A percentile compares a stretch with the other conserved stretches of the same genome.
Conservation (phyloP, 768 basidiomycete genomes). For the Mycena rosella region DNA sequence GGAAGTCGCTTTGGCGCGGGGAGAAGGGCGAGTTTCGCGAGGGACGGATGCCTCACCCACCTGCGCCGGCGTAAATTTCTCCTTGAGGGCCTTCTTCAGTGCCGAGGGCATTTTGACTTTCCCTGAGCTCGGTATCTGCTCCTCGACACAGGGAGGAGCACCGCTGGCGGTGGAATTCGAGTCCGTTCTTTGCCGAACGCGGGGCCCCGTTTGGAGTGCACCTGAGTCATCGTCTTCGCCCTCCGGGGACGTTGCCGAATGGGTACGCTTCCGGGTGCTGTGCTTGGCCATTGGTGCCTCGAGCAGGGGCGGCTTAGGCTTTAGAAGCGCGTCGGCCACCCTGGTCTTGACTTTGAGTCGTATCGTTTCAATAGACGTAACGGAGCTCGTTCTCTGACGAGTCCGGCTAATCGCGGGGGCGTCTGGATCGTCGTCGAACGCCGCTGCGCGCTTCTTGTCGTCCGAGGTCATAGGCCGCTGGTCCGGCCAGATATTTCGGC, state of each 20-base stretch:
- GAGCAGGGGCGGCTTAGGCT: slow-evolving; percentile 23
- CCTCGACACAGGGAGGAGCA: background rate
- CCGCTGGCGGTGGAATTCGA: background rate
- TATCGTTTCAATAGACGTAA: slow-evolving; percentile 36
- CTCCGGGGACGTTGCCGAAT: slow-evolving; percentile 27
- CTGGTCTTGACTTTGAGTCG: slow-evolving; percentile 18
- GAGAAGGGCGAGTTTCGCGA: slow-evolving; percentile 12
- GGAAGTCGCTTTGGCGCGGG: slow-evolving; percentile 2
- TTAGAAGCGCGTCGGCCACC: slow-evolving; percentile 28
- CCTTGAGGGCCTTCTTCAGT: slow-evolving; percentile 32
- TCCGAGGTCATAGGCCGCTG: slow-evolving; percentile 13
- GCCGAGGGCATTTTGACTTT: slow-evolving; percentile 18
- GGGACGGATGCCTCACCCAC: background rate
- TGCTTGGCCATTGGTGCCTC: background rate
- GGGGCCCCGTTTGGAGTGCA: slow-evolving; percentile 21
- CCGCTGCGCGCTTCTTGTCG: background rate
- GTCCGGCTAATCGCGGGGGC: background rate
- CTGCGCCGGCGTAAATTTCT: slow-evolving; percentile 16
- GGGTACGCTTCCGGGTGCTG: slow-evolving; percentile 30
- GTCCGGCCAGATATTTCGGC: slow-evolving; percentile 31
- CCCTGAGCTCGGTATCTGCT: background rate
- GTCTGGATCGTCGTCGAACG: slow-evolving; percentile 1
- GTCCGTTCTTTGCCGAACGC: slow-evolving; percentile 33
- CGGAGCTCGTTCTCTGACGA: slow-evolving; percentile 34
- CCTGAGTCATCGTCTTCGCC: slow-evolving; percentile 20